Evolutionary conservation across 2,329 filamentous ascomycete genomes (phyloP).

Genomic region (Trichoderma sp.): DNA sequence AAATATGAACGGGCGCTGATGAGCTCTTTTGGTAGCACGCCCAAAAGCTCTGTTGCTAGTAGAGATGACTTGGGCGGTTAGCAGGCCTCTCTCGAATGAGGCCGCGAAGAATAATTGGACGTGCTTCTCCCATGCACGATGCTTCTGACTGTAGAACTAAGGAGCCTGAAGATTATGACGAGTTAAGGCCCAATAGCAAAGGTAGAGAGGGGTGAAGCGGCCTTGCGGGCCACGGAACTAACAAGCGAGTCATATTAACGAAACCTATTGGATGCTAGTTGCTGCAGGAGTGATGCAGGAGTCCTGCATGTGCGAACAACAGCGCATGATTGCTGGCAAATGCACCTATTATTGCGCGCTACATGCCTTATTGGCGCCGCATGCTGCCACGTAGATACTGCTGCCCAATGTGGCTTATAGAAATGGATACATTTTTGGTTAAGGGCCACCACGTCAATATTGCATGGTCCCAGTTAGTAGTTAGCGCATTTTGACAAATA

Average conservation of each 20-base stretch:
- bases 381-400: constrained; percentile 12
- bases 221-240: constrained; percentile 5
- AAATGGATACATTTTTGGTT: constrained; percentile 1
- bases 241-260: not conserved
- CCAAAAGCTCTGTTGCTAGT: not conserved
- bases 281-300: not conserved
- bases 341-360: constrained; percentile 15
- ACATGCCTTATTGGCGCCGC: constrained; percentile 9
- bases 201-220: not conserved
- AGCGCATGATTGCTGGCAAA: constrained; percentile 15
- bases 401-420: constrained; percentile 15
- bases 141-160: not conserved
- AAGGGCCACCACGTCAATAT: not conserved
- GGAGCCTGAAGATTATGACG: not conserved
- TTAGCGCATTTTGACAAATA: not conserved
- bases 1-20: not conserved
- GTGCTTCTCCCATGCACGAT: not conserved
- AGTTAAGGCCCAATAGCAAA: not conserved
- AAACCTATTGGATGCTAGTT: constrained; percentile 10
- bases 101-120: not conserved
- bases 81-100: not conserved
- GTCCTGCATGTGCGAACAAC: constrained; percentile 14
- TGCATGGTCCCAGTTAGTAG: not conserved
- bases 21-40: not conserved
- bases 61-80: not conserved